Base-by-base conservation (phyloP, 352 stramenopile species). In the Phytophthora podocarpi region DNA sequence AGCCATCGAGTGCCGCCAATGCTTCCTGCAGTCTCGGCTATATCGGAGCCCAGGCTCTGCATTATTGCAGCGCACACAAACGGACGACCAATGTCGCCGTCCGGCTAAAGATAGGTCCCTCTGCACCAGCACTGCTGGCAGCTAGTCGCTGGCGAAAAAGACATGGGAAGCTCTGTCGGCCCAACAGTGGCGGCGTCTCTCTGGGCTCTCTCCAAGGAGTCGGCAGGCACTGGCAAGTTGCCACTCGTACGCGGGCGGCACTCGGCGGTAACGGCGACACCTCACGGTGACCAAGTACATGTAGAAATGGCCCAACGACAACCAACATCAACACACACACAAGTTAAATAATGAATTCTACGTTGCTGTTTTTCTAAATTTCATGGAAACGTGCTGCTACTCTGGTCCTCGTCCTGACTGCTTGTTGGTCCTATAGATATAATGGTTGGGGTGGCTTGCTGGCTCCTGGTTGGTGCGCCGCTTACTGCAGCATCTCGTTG, bases 401-500 rank as follows among this genome's bases (percentile, higher is more conserved):
- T 11, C 31, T 8, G 3, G 31, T 7, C 31, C 31, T 16, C 31
- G 10, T 13, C 31, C 18, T 23, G 5, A 16, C 43, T 46, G 43
- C 20, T 32, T 49, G n/a, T 36, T 36, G 23, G 5, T 4, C 43
- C n/a, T n/a, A n/a, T n/a, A n/a, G n/a, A n/a, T n/a, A n/a, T n/a
- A 39, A 37, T 54, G 47, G 50, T 40, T 39, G 58, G 16, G 15
- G 30, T 34, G 31, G 18, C 21, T 31, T 26, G 4, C 36, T 12
- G 48, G 28, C 8, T 34, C 23, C 12, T 20, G 63, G 24, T 15
- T 32, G 18, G 3, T 15, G 40, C 32, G 13, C 21, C 23, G 24
- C 24, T 76, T 55, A 91, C 41, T 84, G 72, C 41, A 93, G 74
- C 74, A 93, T 89, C 48, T 74, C 72, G 30, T 81, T 67, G 9